Evolutionary conservation across 108 stramenopile genomes (phyloP).

Genomic region (Hondaea fermentalgiana): DNA sequence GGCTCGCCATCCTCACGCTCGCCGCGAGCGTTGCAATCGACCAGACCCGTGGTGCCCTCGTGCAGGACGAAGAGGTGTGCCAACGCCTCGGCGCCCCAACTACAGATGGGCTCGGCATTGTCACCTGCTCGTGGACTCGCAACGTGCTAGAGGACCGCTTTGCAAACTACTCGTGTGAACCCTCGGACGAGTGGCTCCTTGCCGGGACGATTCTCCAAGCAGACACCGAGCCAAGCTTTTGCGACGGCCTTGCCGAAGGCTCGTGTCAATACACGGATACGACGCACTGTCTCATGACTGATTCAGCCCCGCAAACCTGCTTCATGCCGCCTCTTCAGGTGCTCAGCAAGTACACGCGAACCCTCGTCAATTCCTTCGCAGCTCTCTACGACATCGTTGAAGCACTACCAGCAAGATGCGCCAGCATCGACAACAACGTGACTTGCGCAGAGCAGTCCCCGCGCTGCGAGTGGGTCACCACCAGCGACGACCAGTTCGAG

Average conservation of each 20-base stretch:
- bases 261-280: neutral
- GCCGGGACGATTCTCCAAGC: neutral
- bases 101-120: neutral
- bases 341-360: neutral
- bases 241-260: neutral
- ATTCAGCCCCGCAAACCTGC: neutral
- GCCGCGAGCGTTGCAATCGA: no score
- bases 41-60: neutral
- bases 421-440: neutral
- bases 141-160: slow-evolving; percentile 6
- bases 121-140: neutral
- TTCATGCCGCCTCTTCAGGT: neutral
- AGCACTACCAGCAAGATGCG: neutral
- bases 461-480: neutral
- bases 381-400: neutral
- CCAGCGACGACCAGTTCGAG: neutral
- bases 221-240: neutral
- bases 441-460: neutral
- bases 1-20: no score
- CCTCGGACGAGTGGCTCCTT: neutral
- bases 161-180: neutral
- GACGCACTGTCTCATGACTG: neutral
- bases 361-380: neutral
- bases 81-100: neutral
- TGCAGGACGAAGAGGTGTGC: neutral